These are phyloP conservation scores for Verticillium zaregamsianum DNA, from an alignment of 2,329 filamentous ascomycete genomes.

Conservation along the genomic window DNA sequence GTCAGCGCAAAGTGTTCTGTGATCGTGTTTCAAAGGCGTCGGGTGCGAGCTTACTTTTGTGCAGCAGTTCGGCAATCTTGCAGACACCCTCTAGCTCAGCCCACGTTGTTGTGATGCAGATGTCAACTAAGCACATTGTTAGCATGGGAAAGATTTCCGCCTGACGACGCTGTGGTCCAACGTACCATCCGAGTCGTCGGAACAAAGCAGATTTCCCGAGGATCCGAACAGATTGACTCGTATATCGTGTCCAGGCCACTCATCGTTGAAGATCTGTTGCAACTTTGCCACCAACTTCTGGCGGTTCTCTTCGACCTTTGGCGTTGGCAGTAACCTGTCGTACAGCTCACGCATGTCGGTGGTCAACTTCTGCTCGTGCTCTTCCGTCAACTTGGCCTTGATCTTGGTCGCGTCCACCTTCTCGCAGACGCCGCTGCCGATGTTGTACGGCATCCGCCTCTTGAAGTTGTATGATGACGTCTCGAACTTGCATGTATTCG, in stretches of 20 bases:
- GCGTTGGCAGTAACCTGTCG: constrained; percentile 75
- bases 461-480: constrained; percentile 77
- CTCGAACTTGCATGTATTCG: constrained; percentile 78
- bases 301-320: constrained; percentile 72
- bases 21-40: not conserved
- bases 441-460: constrained; percentile 85
- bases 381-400: constrained; percentile 64
- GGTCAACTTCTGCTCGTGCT: constrained; percentile 71
- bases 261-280: constrained; percentile 79
- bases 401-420: constrained; percentile 67
- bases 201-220: constrained; percentile 90
- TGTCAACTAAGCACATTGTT: constrained; percentile 65
- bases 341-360: constrained; percentile 84
- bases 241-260: constrained; percentile 90
- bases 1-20: constrained; percentile 25
- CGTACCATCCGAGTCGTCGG: constrained; percentile 91
- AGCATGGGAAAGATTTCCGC: constrained; percentile 15
- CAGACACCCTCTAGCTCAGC: constrained; percentile 87
- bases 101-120: constrained; percentile 92
- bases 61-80: constrained; percentile 80
- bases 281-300: constrained; percentile 79
- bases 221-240: constrained; percentile 95
- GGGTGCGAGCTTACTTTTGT: constrained; percentile 61
- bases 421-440: constrained; percentile 76
- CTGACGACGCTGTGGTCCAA: constrained; percentile 11